Conservation (phyloP, 2,329 filamentous ascomycete genomes). For the Fusarium fracticaudum region DNA sequence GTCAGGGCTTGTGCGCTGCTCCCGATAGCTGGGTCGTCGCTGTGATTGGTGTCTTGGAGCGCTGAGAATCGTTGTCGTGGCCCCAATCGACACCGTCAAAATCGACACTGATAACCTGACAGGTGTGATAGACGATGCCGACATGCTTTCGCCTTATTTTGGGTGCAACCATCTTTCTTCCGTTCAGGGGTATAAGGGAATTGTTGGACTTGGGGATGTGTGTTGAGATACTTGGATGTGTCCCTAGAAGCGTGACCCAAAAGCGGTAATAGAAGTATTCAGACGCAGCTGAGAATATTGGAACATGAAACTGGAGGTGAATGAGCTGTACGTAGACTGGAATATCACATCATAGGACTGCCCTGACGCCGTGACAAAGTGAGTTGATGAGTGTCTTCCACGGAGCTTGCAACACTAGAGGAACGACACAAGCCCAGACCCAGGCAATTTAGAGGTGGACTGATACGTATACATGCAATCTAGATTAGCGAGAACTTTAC, state of each 20-base stretch:
- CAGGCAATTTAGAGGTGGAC: neutral
- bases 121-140: slow-evolving; percentile 27
- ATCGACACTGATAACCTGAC: slow-evolving; percentile 15
- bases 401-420: neutral
- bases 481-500: neutral
- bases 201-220: neutral
- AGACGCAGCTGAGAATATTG: neutral
- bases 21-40: slow-evolving; percentile 13
- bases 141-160: slow-evolving; percentile 14
- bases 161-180: neutral
- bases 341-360: neutral
- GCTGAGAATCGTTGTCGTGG: slow-evolving; percentile 38
- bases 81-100: slow-evolving; percentile 34
- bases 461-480: neutral
- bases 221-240: slow-evolving; percentile 8
- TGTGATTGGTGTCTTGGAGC: slow-evolving; percentile 38
- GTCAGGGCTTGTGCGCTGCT: slow-evolving; percentile 4
- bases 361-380: neutral
- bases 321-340: neutral
- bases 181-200: neutral
- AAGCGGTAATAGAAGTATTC: neutral
- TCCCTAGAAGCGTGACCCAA: neutral
- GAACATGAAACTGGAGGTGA: neutral
- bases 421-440: too few species aligned
- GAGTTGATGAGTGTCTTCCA: neutral